Conservation (phyloP, 2,329 filamentous ascomycete species). For the Chrysoporthe austroafricana region DNA sequence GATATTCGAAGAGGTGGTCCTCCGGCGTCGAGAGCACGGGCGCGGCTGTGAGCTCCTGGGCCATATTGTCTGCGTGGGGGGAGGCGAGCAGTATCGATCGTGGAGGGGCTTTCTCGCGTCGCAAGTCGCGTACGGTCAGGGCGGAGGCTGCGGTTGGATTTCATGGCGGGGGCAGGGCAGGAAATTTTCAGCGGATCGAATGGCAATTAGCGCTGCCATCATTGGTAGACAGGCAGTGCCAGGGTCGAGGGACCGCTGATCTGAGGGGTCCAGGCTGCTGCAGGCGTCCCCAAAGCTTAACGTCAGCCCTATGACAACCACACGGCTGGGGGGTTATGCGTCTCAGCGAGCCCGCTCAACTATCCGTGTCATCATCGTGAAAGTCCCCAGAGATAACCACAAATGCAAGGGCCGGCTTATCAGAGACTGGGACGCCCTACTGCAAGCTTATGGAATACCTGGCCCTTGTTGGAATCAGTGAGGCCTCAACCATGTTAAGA, state of each 20-base stretch:
- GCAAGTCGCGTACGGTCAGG: not conserved
- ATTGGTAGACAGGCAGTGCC: slow-evolving; percentile 13
- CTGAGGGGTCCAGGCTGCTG: slow-evolving; percentile 17
- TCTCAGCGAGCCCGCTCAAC: no score
- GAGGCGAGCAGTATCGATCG: not conserved
- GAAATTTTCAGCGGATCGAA: slow-evolving; percentile 16
- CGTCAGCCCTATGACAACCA: slow-evolving; percentile 16
- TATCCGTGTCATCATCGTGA: no score
- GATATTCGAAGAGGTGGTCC: slow-evolving; percentile 60
- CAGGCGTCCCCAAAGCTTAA: slow-evolving; percentile 20
- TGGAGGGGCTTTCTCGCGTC: not conserved
- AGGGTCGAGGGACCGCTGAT: slow-evolving; percentile 14
- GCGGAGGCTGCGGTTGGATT: not conserved
- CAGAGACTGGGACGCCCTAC: no score
- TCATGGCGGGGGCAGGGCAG: slow-evolving; percentile 24
- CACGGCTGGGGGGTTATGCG: not conserved
- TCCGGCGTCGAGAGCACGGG: slow-evolving; percentile 69
- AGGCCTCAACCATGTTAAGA: not conserved
- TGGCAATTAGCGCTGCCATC: slow-evolving; percentile 9
- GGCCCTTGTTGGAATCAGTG: not conserved
- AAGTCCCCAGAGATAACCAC: not conserved
- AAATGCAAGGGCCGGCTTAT: not conserved
- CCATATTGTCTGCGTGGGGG: slow-evolving; percentile 41
- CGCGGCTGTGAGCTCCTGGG: slow-evolving; percentile 52
- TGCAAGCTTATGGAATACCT: not conserved